Evolutionary conservation across 345 rosid species (phyloP).

Genomic region (Citrus hindsii): DNA sequence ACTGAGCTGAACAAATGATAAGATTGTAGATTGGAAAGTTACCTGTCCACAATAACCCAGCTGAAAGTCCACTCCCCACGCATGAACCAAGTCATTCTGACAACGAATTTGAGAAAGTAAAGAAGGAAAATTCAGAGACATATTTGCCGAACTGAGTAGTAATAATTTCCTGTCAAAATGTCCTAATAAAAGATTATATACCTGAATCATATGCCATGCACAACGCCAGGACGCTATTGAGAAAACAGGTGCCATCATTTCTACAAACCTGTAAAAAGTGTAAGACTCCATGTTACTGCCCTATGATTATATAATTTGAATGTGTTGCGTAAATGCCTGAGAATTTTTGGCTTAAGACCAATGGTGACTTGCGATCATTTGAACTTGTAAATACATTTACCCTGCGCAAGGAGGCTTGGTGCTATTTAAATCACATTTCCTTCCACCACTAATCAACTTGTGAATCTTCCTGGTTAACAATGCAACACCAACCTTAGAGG

Average conservation of each 20-base stretch:
- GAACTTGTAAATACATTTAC: slow-evolving; percentile 18
- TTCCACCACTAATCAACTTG: slow-evolving; percentile 27
- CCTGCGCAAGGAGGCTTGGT: slow-evolving; percentile 62
- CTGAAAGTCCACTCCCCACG: slow-evolving; percentile 77
- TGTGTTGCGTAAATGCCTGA: not conserved
- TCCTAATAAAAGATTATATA: slow-evolving; percentile 10
- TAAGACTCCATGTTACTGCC: slow-evolving; percentile 1
- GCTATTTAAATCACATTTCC: slow-evolving; percentile 39
- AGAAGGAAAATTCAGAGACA: not conserved
- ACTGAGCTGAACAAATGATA: not conserved
- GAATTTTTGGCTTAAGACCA: not conserved
- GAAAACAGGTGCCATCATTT: slow-evolving; percentile 93
- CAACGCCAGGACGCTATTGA: slow-evolving; percentile 82
- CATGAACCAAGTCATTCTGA: slow-evolving; percentile 73
- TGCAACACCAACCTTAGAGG: not conserved
- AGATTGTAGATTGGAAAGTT: not conserved
- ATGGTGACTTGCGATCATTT: not conserved
- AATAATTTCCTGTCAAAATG: not conserved
- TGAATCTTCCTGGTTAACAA: slow-evolving; percentile 38
- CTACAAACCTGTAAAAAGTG: slow-evolving; percentile 55
- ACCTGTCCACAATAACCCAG: slow-evolving; percentile 88
- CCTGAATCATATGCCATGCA: slow-evolving; percentile 87
- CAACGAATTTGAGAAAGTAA: not conserved
- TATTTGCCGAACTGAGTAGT: not conserved
- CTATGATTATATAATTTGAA: not conserved